Evolutionary conservation across 192 early-diverging fungal genomes (phyloP).

Genomic region (Rhizoclosmatium sp.): DNA sequence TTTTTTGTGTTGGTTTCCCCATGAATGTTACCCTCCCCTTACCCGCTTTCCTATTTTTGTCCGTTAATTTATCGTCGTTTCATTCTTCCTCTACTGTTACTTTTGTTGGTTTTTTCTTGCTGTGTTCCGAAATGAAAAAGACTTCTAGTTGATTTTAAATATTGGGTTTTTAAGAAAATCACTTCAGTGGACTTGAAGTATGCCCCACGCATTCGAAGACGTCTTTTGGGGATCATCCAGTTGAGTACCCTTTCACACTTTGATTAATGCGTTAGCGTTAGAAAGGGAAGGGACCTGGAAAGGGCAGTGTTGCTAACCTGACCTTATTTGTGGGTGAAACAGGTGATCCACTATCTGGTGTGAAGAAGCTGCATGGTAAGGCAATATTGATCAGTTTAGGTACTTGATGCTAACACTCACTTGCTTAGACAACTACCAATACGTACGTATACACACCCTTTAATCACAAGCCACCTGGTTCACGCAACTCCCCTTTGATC

Average conservation of each 20-base stretch:
- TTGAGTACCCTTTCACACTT: not conserved
- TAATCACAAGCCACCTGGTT: not conserved
- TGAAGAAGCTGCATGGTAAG: conserved; percentile 43
- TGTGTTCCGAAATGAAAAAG: conserved; percentile 9
- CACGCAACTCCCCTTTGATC: no score
- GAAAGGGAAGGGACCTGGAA: not conserved
- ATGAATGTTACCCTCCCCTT: not conserved
- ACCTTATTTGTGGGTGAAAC: not conserved
- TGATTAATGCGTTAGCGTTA: not conserved
- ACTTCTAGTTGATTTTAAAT: not conserved
- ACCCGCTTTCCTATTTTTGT: not conserved
- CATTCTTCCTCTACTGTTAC: not conserved
- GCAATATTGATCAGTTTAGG: not conserved
- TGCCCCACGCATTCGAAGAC: conserved; percentile 43
- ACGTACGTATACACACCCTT: conserved; percentile 13
- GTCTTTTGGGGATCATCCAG: conserved; percentile 55
- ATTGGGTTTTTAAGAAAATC: not conserved
- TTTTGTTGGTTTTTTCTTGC: not conserved
- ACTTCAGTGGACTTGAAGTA: not conserved
- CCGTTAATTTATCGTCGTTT: not conserved
- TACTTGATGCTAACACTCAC: no score
- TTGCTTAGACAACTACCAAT: conserved; percentile 30
- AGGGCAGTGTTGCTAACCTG: not conserved
- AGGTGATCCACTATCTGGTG: conserved; percentile 43
- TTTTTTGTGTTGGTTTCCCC: not conserved